Base-by-base conservation (phyloP, 169 alveolate species). In the Sarcocystis neurona region DNA sequence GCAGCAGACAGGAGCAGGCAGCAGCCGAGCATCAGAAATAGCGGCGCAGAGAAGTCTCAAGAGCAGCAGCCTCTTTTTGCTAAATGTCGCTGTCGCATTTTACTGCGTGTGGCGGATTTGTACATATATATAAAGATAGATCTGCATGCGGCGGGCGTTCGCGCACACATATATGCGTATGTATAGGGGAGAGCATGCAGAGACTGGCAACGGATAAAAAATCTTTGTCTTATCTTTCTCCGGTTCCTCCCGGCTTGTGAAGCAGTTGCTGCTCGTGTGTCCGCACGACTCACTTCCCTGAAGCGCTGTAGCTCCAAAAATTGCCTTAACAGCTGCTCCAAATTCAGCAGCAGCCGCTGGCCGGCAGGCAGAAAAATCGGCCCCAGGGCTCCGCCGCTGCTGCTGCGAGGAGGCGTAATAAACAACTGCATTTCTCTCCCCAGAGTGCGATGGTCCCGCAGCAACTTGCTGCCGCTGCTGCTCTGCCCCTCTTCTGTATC, bases 381-480 rank as follows among this genome's bases (percentile, higher is more conserved):
- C 53, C 91, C 87, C 34, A 87, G 46, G 2, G 79, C 85, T 27
- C 91, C 66, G 70, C 56, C 80, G 27, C 72, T 39, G 34, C 82
- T 60, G 60, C 46, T 30, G 12, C 87, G 87, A 68, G 82, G 58
- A 0, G 91, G 70, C 39, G 79, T 27, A 68, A 74, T 41, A 68
- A 88, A 88, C 79, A 88, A 84, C 18, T 79, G 89, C 92, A 88
- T 88, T 58, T 47, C 70, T 20, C 89, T 32, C 30, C 92, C 92
- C 32, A 88, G 27, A 2, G 23, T 6, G 18, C 85, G 75, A 50
- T 88, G 92, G 30, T 79, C 89, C 30, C 5, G 23, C 66, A 53
- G 66, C 66, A 12, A 53, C 30, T 23, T 53, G 66, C 66, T 23
- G 12, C 23, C 23, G 66, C 23, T 53, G 12, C 66, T 53, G 12